A percentile compares a stretch with the other conserved stretches of the same genome.
Conservation (phyloP, 1,139 yeast species). For the Geotrichum bryndzae region DNA sequence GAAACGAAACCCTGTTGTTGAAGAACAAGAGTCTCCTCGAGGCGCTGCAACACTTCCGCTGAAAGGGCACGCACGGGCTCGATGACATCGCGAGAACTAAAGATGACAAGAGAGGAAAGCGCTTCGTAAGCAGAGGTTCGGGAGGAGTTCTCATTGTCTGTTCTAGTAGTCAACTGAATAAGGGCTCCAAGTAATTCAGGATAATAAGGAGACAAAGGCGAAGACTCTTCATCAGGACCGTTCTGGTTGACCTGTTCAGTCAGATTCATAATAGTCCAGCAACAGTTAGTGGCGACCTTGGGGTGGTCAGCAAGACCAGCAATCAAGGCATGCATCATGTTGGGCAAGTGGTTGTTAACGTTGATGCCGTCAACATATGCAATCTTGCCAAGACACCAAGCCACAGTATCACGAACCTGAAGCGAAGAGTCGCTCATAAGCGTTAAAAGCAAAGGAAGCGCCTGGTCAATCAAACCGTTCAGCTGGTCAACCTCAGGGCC, state of each 20-base stretch:
- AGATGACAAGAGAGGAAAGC: conserved; percentile 70
- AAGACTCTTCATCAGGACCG: conserved; percentile 48
- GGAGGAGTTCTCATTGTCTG: conserved; percentile 80
- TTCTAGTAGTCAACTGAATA: conserved; percentile 58
- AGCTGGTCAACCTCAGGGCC: conserved; percentile 83
- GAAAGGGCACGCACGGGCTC: conserved; percentile 68
- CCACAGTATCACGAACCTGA: conserved; percentile 93
- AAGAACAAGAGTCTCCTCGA: conserved; percentile 60
- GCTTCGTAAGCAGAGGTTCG: conserved; percentile 97
- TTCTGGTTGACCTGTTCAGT: conserved; percentile 73
- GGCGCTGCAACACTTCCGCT: conserved; percentile 61
- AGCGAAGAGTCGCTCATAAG: conserved; percentile 68
- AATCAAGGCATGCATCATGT: conserved; percentile 64
- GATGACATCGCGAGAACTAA: conserved; percentile 66
- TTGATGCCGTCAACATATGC: conserved; percentile 85
- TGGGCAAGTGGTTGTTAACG: conserved; percentile 55
- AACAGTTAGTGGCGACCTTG: conserved; percentile 87
- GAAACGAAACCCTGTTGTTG: conserved; percentile 42
- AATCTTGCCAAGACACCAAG: conserved; percentile 97
- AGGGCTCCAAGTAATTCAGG: conserved; percentile 62
- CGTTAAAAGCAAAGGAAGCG: conserved; percentile 67
- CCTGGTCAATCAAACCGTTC: conserved; percentile 65
- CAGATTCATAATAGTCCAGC: conserved; percentile 93
- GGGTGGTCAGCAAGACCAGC: conserved; percentile 84
- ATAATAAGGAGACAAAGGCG: conserved; percentile 71